These are phyloP conservation scores for Aspergillus ochraceus DNA, from an alignment of 2,329 filamentous ascomycete genomes.

Conservation along the genomic window DNA sequence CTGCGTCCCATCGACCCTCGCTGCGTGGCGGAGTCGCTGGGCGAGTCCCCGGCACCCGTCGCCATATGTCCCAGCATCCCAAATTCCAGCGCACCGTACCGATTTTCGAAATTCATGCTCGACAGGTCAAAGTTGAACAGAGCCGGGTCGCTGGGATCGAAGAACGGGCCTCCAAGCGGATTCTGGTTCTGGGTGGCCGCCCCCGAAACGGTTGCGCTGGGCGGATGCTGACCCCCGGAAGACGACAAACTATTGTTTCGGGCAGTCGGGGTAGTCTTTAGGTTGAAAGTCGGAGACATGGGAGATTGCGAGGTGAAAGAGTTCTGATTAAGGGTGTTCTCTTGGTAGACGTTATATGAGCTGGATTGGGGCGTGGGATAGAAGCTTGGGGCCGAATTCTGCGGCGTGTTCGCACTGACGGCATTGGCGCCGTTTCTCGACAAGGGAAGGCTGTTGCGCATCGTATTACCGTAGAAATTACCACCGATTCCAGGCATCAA, in stretches of 20 bases:
- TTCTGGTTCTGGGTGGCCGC: constrained; percentile 42
- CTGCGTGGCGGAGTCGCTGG: constrained; percentile 60
- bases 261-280: constrained; percentile 45
- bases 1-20: constrained; percentile 48
- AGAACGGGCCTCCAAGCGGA: constrained; percentile 61
- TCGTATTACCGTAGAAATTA: constrained; percentile 55
- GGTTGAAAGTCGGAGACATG: constrained; percentile 69
- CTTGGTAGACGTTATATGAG: constrained; percentile 51
- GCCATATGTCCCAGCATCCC: constrained; percentile 96
- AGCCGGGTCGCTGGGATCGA: constrained; percentile 88
- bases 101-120: constrained; percentile 90
- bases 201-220: constrained; percentile 50
- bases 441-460: constrained; percentile 34
- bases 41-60: constrained; percentile 79
- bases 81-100: constrained; percentile 94
- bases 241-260: constrained; percentile 37
- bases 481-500: constrained; percentile 81
- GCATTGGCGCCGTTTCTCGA: constrained; percentile 33
- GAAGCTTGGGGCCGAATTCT: constrained; percentile 30
- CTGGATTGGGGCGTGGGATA: constrained; percentile 37
- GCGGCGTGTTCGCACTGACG: constrained; percentile 25
- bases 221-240: constrained; percentile 50
- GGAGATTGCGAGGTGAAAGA: constrained; percentile 68
- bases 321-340: constrained; percentile 44
- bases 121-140: constrained; percentile 96